Evolutionary conservation across 2,329 filamentous ascomycete genomes (phyloP), one percentile per base, ranked within the genome.

Genomic region (Fusarium floridanum): DNA sequence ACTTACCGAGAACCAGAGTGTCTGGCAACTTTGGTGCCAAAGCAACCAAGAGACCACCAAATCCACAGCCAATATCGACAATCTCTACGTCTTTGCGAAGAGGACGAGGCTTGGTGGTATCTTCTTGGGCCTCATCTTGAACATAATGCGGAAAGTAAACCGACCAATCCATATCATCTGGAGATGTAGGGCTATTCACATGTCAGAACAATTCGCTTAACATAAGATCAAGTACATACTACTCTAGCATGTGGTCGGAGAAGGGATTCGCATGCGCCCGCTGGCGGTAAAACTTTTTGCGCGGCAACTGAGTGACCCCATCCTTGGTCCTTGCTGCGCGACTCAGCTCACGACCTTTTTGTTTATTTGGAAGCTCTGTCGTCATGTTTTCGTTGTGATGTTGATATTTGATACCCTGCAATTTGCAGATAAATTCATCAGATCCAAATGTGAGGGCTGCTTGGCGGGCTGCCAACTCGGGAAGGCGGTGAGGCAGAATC

Each of bases 211-310:
- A n/a, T 53, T 8, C 14, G 56, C 24, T 60, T 61, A 37, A 60
- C 43, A 64, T 53, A 36, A 50, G 36, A 50, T 55, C 55, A 50
- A 64, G 50, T 66, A 70, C 76, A 34, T 89, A 97, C 97, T 99
- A 99, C 79, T 89, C 88, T 81, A 99, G 87, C 67, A 90, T 87
- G 86, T 99, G 97, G 80, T 99, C 97, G 4, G 96, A 98, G 85
- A 99, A 99, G 8, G 96, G 95, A 85, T 99, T 99, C 73, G 97
- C 97, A 85, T 99, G 97, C 41, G 97, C 97, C 83, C 97, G 91
- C 84, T 99, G 97, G 66, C 97, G 91, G 83, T 98, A 99, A 85
- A 97, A 98, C 86, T 94, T 96, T 88, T 99, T 99, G 84, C 94
- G 93, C 11, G 97, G 97, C 78, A 98, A 85, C 78, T 91, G 88